These are phyloP conservation scores for Yueomyces sinensis DNA, from an alignment of 805 yeast species.

Conservation along the genomic window DNA sequence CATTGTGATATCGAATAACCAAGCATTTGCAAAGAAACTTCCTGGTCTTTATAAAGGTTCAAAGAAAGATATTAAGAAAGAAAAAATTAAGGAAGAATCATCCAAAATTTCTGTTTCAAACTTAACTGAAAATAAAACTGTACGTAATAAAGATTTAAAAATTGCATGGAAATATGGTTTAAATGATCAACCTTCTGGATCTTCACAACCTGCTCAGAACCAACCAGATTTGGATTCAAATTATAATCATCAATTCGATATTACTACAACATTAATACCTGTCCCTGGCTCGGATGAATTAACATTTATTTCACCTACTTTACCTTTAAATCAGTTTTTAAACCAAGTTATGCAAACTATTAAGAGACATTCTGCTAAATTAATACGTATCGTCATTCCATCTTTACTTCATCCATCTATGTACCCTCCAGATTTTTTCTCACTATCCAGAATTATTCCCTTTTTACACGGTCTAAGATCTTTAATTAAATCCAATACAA, in stretches of 20 bases:
- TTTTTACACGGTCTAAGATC: slow-evolving; percentile 48
- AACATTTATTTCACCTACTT: slow-evolving; percentile 34
- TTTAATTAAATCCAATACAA: slow-evolving; percentile 34
- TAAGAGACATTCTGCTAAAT: slow-evolving; percentile 29
- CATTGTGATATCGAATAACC: slow-evolving; percentile 47
- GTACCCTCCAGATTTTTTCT: slow-evolving; percentile 39
- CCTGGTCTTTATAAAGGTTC: slow-evolving; percentile 72
- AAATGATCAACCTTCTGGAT: slow-evolving; percentile 18
- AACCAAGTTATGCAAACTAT: slow-evolving; percentile 33
- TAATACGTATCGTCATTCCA: slow-evolving; percentile 62
- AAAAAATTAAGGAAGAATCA: slow-evolving; percentile 42
- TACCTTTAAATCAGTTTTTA: slow-evolving; percentile 17
- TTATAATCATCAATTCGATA: slow-evolving; percentile 59
- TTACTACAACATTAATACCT: slow-evolving; percentile 58
- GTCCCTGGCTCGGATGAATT: slow-evolving; percentile 52
- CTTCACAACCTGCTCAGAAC: slow-evolving; percentile 1
- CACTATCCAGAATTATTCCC: slow-evolving; percentile 37
- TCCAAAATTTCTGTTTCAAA: slow-evolving; percentile 58
- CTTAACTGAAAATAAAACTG: slow-evolving; percentile 16
- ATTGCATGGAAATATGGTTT: slow-evolving; percentile 92
- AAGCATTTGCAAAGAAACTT: slow-evolving; percentile 49
- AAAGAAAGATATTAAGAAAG: slow-evolving; percentile 50
- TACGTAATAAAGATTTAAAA: slow-evolving; percentile 39
- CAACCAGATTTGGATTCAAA: slow-evolving; percentile 29
- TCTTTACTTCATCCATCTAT: slow-evolving; percentile 67